These are phyloP conservation scores for Lasiodiplodia gonubiensis DNA, from an alignment of 2,329 filamentous ascomycete genomes.

Conservation along the genomic window DNA sequence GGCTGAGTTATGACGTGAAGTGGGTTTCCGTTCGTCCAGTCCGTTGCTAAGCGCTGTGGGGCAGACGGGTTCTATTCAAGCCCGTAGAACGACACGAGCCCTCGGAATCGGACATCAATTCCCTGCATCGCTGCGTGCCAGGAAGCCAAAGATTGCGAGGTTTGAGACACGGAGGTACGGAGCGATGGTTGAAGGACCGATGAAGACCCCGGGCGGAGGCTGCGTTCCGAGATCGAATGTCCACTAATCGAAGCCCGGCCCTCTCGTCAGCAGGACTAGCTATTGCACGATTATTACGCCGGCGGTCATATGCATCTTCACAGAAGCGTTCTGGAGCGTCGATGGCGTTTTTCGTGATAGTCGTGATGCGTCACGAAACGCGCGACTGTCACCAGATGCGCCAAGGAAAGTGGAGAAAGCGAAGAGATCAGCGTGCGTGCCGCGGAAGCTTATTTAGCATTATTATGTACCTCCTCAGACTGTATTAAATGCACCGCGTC, in stretches of 20 bases:
- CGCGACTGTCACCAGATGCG: not conserved
- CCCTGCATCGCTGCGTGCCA: not conserved
- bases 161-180: not conserved
- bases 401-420: not conserved
- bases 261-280: not conserved
- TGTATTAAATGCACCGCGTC: not conserved
- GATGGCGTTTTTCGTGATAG: not conserved
- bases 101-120: no score
- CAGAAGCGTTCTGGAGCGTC: not conserved
- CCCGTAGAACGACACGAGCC: not conserved
- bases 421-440: slow-evolving; percentile 1
- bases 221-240: not conserved
- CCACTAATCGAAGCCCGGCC: not conserved
- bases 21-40: not conserved
- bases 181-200: not conserved
- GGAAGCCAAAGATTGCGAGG: not conserved
- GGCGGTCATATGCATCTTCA: not conserved
- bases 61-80: not conserved
- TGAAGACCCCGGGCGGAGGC: not conserved
- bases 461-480: slow-evolving; percentile 1
- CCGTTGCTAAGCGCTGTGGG: not conserved
- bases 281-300: not conserved
- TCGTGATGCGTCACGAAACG: not conserved
- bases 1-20: slow-evolving; percentile 12
- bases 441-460: not conserved